A percentile compares a stretch with the other conserved stretches of the same genome.
Evolutionary conservation across 192 early-diverging fungal species (phyloP).

Genomic region (Entophlyctis luteolus): DNA sequence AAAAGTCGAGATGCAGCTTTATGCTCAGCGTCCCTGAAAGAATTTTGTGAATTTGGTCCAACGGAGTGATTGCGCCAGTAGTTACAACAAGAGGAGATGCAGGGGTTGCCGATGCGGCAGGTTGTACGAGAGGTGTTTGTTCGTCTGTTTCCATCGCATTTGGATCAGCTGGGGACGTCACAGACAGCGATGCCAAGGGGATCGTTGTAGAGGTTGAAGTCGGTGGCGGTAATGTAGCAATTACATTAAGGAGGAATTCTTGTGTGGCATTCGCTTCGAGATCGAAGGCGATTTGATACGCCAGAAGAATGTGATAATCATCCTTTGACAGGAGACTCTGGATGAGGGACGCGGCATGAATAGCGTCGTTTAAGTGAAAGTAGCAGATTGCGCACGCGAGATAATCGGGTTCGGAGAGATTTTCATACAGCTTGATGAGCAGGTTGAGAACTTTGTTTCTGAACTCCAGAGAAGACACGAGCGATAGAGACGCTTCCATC

Average conservation of each 20-base stretch:
- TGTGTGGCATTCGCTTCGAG: conserved; percentile 95
- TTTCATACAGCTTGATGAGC: conserved; percentile 70
- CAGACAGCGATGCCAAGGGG: conserved; percentile 4
- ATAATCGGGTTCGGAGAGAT: conserved; percentile 81
- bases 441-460: conserved; percentile 76
- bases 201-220: conserved; percentile 25
- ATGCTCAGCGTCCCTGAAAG: conserved; percentile 87
- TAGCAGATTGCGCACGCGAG: conserved; percentile 87
- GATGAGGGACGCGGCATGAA: conserved; percentile 70
- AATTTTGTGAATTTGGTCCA: conserved; percentile 67
- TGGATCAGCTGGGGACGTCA: conserved; percentile 9
- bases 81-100: conserved; percentile 6
- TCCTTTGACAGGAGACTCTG: conserved; percentile 59
- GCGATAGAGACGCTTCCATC: conserved; percentile 76
- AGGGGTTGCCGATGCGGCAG: neutral
- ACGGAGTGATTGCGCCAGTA: neutral
- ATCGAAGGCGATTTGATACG: conserved; percentile 98
- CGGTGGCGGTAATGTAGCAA: conserved; percentile 49
- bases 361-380: conserved; percentile 82
- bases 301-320: conserved; percentile 66
- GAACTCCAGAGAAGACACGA: conserved; percentile 77
- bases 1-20: conserved; percentile 89
- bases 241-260: conserved; percentile 85
- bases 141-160: conserved; percentile 58
- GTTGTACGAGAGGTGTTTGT: conserved; percentile 25